A percentile compares a stretch with the other conserved stretches of the same genome.
phyloP scores from a whole-genome alignment of 2,329 filamentous ascomycete genomes.

The Teratosphaeriaceae sp. region DNA sequence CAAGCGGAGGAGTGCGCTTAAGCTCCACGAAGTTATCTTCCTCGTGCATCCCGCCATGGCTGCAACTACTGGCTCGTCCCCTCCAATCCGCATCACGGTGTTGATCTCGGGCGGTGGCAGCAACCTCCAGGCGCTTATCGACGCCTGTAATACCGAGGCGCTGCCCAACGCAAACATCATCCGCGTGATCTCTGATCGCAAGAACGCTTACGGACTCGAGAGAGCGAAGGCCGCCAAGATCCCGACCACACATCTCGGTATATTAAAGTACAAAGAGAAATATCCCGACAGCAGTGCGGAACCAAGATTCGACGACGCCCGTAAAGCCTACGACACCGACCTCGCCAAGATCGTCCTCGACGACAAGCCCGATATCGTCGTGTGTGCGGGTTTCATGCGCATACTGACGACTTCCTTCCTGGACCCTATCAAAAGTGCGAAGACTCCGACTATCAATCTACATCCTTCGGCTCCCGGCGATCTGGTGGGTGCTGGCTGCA shows the following conservation, averaged over 20 bases:
- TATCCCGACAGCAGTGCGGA: slow-evolving; percentile 49
- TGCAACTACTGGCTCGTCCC: not conserved
- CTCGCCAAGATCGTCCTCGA: slow-evolving; percentile 61
- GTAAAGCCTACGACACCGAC: slow-evolving; percentile 66
- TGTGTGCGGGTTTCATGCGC: slow-evolving; percentile 85
- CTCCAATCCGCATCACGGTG: slow-evolving; percentile 24
- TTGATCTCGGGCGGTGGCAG: slow-evolving; percentile 65
- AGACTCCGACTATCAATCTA: slow-evolving; percentile 70
- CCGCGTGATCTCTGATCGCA: slow-evolving; percentile 60
- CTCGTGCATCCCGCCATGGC: not conserved
- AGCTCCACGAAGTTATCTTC: not conserved
- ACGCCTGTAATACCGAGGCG: slow-evolving; percentile 44
- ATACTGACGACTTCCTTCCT: slow-evolving; percentile 67
- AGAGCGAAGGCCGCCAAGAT: slow-evolving; percentile 57
- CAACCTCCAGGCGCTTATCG: slow-evolving; percentile 72
- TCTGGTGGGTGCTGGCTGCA: slow-evolving; percentile 67
- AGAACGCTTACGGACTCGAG: slow-evolving; percentile 57
- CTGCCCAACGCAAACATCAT: slow-evolving; percentile 50
- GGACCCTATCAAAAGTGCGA: slow-evolving; percentile 55
- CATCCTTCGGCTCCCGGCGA: slow-evolving; percentile 69
- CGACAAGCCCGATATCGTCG: slow-evolving; percentile 64
- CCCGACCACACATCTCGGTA: slow-evolving; percentile 73
- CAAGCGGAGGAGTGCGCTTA: not conserved
- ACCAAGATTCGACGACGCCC: slow-evolving; percentile 38
- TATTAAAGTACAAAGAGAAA: slow-evolving; percentile 67